Conservation (phyloP, 2,329 filamentous ascomycete genomes). For the Nemania sp. region DNA sequence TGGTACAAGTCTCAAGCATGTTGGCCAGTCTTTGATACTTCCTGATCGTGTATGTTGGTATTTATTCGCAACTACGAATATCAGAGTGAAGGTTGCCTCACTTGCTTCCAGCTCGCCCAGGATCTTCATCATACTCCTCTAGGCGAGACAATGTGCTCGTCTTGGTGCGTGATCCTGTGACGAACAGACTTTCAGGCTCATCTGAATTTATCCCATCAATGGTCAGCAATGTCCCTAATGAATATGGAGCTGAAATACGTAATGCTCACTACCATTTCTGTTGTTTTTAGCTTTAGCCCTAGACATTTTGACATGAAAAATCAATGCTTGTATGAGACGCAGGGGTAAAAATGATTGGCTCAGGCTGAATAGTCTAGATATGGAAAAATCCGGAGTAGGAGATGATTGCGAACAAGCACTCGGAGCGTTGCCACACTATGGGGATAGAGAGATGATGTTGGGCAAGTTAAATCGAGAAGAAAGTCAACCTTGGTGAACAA, state of each 20-base stretch:
- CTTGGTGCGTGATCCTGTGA: conserved; percentile 19
- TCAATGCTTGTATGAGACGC: no score
- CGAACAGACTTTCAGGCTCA: conserved; percentile 18
- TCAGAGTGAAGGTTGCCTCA: conserved; percentile 13
- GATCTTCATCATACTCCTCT: conserved; percentile 37
- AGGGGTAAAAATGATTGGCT: no score
- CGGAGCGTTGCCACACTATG: no score
- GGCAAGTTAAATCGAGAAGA: no score
- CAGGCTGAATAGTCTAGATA: no score
- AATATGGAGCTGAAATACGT: neutral
- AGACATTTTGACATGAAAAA: conserved; percentile 14
- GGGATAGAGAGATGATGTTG: no score
- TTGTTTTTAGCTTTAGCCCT: neutral
- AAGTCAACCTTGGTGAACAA: no score
- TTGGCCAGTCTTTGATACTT: conserved; percentile 34
- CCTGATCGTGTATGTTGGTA: conserved; percentile 19
- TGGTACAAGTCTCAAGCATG: conserved; percentile 36
- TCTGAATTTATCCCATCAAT: conserved; percentile 15
- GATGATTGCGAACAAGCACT: no score
- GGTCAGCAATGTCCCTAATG: neutral
- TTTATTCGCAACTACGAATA: neutral
- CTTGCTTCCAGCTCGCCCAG: conserved; percentile 32
- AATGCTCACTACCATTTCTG: conserved; percentile 12
- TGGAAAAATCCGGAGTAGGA: no score
- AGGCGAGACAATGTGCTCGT: conserved; percentile 32